Evolutionary conservation across 139 green algal species (phyloP), one percentile per base, ranked within the genome.

Genomic region (Astrephomene gubernaculifera): DNA sequence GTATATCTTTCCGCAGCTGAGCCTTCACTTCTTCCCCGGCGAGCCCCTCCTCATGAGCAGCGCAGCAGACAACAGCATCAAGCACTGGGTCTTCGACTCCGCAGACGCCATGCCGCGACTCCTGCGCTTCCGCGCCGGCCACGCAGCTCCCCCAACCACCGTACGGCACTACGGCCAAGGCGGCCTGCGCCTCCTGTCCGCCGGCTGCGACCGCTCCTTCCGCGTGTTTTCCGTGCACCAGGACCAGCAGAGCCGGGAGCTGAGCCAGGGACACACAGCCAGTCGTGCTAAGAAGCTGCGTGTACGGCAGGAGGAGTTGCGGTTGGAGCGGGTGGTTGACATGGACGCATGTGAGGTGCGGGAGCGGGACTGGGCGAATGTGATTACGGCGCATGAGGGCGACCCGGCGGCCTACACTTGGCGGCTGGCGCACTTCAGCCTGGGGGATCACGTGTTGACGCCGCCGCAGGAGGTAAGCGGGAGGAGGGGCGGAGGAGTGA

Each of bases 291-390:
- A 98, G 91, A 86, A 86, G 74, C 72, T 96, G 19, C 90, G 88
- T 54, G 70, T 99, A 36, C 65, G 57, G 31, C 89, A 97, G 63
- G 70, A 91, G 52, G 96, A 99, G 71, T 83, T 99, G 2, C 98
- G 97, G 88, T 94, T 99, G 83, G 75, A 90, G 9, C 81, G 88
- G 0, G 92, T 99, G 35, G 53, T 93, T 33, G 90, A 82, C 57
- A 70, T 97, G 88, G 94, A 92, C 57, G 93, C 93, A 7, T 93
- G 91, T 52, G 87, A 96, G 87, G 93, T 93, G 70, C 94, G 97
- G 4, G 97, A 99, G 94, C 89, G 95, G 27, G 97, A 99, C 92
- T 99, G 97, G 97, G 91, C 88, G 63, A 99, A 99, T 73, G 95
- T 98, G 22, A 72, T 99, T 21, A 99, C 97, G 24, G 94, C 92